Evolutionary conservation across 1,139 yeast species (phyloP), one percentile per base, ranked within the genome.

Genomic region (Hansenula sp.): DNA sequence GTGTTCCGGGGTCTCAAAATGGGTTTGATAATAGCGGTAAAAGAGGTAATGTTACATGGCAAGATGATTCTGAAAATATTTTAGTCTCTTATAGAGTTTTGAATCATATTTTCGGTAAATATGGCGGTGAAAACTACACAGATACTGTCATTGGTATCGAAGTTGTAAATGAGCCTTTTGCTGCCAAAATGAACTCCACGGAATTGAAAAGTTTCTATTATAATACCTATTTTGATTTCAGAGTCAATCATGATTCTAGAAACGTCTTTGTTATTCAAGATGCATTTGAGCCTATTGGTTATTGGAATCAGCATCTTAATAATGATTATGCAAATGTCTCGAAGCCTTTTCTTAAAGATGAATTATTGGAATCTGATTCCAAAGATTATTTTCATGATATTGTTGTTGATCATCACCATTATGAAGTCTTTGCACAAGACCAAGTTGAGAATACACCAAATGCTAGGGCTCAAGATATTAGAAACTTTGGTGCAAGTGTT

Each of bases 1-100:
- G 86, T 24, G 78, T 72, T 9, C 86, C 86, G 3, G 84, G 84
- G 1, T 76, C 84, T 2, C 87, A 81, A 54, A 81, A 81, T 58
- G 87, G 87, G n/a, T 81, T 81, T 58, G 87, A 81, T 54, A 81
- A 81, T 58, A 78, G 84, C 3, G 88, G 88, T 1, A 61, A 65
- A 41, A 68, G 85, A 55, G 74, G 72, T 46, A 60, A 62, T 40
- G 70, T 79, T 10, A 71, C 71, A 5, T 81, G 86, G 86, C 74
- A 75, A 55, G 60, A 67, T 32, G 54, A 62, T 13, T 64, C 69
- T 1, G 68, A 64, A 38, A 66, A 78, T 50, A 62, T 73, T 11
- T 65, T 69, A 17, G 54, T 74, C 24, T 74, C 85, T 0, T 50
- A 65, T 18, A 58, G 66, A 11, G 76, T 79, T 4, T 65, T 81